A percentile compares a stretch with the other conserved stretches of the same genome.
phyloP scores from a whole-genome alignment of 192 early-diverging fungal genomes.

The Spizellomyces punctatus region DNA sequence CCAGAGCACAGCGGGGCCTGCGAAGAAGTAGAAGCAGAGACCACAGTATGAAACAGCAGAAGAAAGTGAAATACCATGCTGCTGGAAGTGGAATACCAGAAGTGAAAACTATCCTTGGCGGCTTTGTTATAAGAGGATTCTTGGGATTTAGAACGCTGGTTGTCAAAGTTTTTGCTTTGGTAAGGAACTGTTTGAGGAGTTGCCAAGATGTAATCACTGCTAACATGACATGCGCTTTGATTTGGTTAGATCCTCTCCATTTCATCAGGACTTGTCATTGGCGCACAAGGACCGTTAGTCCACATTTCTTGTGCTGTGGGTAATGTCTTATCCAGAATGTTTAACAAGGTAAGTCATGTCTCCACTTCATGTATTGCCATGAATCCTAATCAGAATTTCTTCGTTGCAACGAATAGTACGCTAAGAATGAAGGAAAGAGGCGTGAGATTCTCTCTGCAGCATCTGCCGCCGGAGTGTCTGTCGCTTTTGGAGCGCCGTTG shows the following conservation, averaged over 20 bases:
- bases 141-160: constrained; percentile 86
- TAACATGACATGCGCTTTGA: background rate
- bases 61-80: constrained; percentile 44
- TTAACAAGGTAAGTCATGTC: constrained; percentile 49
- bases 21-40: constrained; percentile 10
- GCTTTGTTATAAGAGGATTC: constrained; percentile 93
- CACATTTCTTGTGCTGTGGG: constrained; percentile 93
- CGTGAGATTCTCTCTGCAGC: constrained; percentile 58
- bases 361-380: background rate
- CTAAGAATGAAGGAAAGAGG: constrained; percentile 71
- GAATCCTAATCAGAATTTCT: too few relatives aligned
- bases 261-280: constrained; percentile 49
- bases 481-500: constrained; percentile 96
- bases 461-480: constrained; percentile 92
- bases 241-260: constrained; percentile 65
- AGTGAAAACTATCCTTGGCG: constrained; percentile 94
- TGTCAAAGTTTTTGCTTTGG: constrained; percentile 24
- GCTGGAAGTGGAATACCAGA: constrained; percentile 82
- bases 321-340: constrained; percentile 79
- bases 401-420: constrained; percentile 43
- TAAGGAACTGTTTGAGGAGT: constrained; percentile 14
- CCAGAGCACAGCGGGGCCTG: constrained; percentile 18
- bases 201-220: background rate
- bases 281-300: constrained; percentile 84
- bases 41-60: background rate